phyloP scores from a whole-genome alignment of 768 basidiomycete genomes.

The Pleurotus eryngii region DNA sequence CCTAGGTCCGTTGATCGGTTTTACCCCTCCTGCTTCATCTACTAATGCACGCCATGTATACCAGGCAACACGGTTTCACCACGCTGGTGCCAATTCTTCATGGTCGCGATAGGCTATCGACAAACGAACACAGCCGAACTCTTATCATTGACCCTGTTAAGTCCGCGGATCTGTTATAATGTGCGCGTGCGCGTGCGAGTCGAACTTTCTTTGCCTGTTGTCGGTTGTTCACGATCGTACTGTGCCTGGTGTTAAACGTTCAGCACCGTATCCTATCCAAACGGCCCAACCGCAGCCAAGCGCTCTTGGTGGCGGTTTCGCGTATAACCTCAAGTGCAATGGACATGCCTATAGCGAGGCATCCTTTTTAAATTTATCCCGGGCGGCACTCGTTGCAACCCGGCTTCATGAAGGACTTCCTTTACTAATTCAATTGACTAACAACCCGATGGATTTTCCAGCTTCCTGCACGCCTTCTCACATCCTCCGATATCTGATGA shows the following conservation, averaged over 20 bases:
- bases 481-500: background rate
- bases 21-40: too few relatives aligned
- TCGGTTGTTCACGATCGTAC: background rate
- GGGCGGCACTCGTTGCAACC: background rate
- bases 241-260: too few relatives aligned
- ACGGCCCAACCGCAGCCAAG: background rate
- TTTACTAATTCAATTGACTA: background rate
- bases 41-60: too few relatives aligned
- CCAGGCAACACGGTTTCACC: too few relatives aligned
- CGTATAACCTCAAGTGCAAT: too few relatives aligned
- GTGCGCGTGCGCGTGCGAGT: background rate
- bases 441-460: background rate
- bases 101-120: too few relatives aligned
- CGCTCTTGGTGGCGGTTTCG: background rate
- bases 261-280: background rate
- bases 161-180: constrained; percentile 1
- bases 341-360: too few relatives aligned
- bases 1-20: too few relatives aligned
- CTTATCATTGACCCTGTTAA: background rate
- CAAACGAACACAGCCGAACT: too few relatives aligned
- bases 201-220: background rate
- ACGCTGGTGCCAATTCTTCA: too few relatives aligned
- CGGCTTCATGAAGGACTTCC: background rate
- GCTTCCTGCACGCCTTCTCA: background rate
- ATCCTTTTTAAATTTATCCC: too few relatives aligned